Conservation (phyloP, 23 red algal species). For the Rhodosorus marinus region DNA sequence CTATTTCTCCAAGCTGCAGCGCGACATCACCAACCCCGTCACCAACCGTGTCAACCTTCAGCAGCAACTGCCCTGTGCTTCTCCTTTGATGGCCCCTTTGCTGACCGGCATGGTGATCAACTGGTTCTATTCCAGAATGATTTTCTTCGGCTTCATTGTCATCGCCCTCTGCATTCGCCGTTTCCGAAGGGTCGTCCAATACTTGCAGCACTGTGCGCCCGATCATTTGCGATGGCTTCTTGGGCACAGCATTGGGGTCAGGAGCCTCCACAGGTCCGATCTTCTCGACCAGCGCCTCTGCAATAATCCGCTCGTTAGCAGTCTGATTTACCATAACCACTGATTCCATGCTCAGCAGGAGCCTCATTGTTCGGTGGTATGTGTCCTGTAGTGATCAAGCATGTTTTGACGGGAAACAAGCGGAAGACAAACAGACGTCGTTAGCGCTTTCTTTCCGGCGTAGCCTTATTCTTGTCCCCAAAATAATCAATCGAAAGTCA, state of each 20-base stretch:
- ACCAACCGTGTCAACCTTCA: not conserved
- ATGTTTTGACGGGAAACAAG: too few relatives aligned
- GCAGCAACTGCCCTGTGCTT: too few relatives aligned
- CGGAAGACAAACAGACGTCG: too few relatives aligned
- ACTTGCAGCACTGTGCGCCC: not conserved
- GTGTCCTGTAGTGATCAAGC: too few relatives aligned
- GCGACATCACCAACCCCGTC: not conserved
- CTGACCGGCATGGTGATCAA: too few relatives aligned
- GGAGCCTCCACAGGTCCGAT: not conserved
- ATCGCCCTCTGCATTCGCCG: not conserved
- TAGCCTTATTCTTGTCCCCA: too few relatives aligned
- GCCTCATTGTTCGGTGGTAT: conserved; percentile 66
- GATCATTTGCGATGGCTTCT: not conserved
- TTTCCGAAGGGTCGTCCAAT: not conserved
- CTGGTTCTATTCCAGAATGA: too few relatives aligned
- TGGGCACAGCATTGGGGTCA: not conserved
- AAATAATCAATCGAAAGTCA: too few relatives aligned
- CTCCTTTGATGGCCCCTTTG: too few relatives aligned
- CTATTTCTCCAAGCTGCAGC: not conserved
- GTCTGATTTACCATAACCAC: conserved; percentile 36
- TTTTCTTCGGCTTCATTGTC: not conserved
- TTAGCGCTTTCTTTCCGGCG: too few relatives aligned
- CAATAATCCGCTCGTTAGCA: not conserved
- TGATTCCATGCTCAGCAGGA: conserved; percentile 52
- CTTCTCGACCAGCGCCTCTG: conserved; percentile 1